phyloP scores from a whole-genome alignment of 306 rosid genomes.

The Malus domestica region DNA sequence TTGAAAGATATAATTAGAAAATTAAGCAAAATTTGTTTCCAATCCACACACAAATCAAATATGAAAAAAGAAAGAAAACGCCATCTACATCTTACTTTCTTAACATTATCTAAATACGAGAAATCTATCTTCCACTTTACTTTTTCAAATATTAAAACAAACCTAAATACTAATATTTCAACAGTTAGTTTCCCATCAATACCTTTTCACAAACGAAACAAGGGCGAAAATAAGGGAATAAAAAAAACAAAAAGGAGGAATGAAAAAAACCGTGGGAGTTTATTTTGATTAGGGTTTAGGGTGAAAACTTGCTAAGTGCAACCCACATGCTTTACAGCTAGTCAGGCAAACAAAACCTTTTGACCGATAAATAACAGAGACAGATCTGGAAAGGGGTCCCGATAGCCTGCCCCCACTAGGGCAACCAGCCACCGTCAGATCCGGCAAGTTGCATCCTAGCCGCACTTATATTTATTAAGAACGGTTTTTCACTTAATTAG shows the following conservation, averaged over 20 bases:
- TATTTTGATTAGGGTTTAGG: background rate
- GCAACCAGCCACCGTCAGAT: conserved; percentile 69
- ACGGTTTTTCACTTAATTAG: background rate
- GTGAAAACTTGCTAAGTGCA: background rate
- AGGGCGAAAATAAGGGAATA: too few relatives aligned
- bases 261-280: background rate
- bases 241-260: too few relatives aligned
- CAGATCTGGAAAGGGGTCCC: conserved; percentile 54
- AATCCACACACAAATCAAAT: background rate
- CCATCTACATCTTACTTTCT: background rate
- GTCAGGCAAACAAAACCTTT: conserved; percentile 17
- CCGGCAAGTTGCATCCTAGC: conserved; percentile 54
- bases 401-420: conserved; percentile 39
- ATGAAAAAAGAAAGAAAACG: background rate
- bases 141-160: too few relatives aligned
- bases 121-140: background rate
- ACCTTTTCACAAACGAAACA: too few relatives aligned
- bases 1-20: background rate
- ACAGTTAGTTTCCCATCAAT: too few relatives aligned
- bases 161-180: too few relatives aligned
- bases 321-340: conserved; percentile 25
- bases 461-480: conserved; percentile 39
- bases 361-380: conserved; percentile 25
- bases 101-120: background rate
- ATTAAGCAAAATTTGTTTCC: background rate